phyloP scores from a whole-genome alignment of 2,329 filamentous ascomycete species.

The Thermomyces lanuginosus region DNA sequence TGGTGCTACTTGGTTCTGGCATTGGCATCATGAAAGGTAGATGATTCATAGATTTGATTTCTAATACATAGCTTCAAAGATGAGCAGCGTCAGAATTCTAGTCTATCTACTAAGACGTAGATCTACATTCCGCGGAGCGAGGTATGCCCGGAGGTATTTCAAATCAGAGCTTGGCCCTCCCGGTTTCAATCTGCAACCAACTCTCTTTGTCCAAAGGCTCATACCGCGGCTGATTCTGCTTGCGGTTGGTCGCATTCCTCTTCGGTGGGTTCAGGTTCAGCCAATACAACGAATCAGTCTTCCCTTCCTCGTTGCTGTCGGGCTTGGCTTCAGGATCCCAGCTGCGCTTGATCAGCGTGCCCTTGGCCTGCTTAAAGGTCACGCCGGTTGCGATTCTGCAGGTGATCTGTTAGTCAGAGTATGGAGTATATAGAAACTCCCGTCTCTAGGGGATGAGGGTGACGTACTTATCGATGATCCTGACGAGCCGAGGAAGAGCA shows the following conservation, averaged over 20 bases:
- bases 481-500: constrained; percentile 31
- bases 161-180: constrained; percentile 27
- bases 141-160: too few relatives aligned
- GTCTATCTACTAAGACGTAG: too few relatives aligned
- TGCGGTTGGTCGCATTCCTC: neutral
- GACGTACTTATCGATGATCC: constrained; percentile 30
- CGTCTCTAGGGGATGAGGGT: too few relatives aligned
- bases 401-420: constrained; percentile 4
- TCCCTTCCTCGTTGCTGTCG: constrained; percentile 9
- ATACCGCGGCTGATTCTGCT: constrained; percentile 12
- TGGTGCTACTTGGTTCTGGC: too few relatives aligned
- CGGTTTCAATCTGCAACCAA: constrained; percentile 28
- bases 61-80: too few relatives aligned
- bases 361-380: constrained; percentile 37
- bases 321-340: constrained; percentile 19
- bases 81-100: too few relatives aligned
- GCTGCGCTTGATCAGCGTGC: constrained; percentile 25
- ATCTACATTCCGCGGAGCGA: too few relatives aligned
- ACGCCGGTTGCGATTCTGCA: constrained; percentile 30
- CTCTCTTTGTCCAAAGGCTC: constrained; percentile 20
- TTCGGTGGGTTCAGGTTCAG: constrained; percentile 26
- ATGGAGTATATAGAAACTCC: constrained; percentile 4
- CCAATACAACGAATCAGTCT: constrained; percentile 29
- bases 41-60: too few relatives aligned
- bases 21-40: too few relatives aligned